A percentile compares a stretch with the other conserved stretches of the same genome.
Evolutionary conservation across 2,329 filamentous ascomycete genomes (phyloP).

Genomic region (Pseudogymnoascus sp.): DNA sequence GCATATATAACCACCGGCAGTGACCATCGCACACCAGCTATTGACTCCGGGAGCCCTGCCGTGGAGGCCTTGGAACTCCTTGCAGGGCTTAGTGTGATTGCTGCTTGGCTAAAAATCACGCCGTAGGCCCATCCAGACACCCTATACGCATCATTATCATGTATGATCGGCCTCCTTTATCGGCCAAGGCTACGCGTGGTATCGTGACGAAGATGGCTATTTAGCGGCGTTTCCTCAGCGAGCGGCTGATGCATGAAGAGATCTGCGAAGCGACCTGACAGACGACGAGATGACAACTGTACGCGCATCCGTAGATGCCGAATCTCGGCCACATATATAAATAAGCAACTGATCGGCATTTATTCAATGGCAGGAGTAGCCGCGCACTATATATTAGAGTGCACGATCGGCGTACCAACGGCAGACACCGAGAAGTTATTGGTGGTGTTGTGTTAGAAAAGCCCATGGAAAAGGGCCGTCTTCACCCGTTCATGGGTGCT

Average conservation of each 20-base stretch:
- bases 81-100: not conserved
- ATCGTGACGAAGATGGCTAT: conserved; percentile 44
- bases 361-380: not conserved
- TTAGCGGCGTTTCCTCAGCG: not conserved
- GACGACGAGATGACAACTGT: not conserved
- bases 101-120: not conserved
- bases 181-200: conserved; percentile 27
- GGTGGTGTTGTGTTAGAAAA: not conserved
- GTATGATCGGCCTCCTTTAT: not conserved
- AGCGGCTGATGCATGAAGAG: not conserved
- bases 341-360: not conserved
- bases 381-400: not conserved
- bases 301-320: not conserved
- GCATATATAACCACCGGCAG: not conserved
- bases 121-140: not conserved
- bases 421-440: not conserved
- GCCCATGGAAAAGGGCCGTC: not conserved
- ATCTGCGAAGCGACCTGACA: not conserved
- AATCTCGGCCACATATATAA: not conserved
- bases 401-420: not conserved
- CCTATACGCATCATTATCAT: not conserved
- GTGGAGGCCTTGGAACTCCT: not conserved
- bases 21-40: not conserved
- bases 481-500: not conserved
- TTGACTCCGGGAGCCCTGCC: not conserved